These are phyloP conservation scores for Kandelia obovata DNA, from an alignment of 345 rosid species.

Conservation along the genomic window DNA sequence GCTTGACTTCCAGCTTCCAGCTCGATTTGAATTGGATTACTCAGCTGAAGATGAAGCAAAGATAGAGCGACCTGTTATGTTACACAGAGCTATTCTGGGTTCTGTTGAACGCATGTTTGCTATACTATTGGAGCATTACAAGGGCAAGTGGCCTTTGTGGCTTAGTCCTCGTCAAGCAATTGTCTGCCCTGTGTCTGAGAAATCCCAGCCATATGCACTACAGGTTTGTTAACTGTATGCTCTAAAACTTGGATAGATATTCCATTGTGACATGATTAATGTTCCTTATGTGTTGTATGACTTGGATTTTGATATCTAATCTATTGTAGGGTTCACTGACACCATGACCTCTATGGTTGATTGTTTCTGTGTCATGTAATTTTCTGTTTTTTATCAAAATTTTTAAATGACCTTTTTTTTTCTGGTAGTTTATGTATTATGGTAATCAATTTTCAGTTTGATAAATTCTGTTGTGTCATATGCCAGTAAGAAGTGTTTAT, in stretches of 20 bases:
- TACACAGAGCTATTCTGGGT: constrained; percentile 92
- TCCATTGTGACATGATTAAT: not conserved
- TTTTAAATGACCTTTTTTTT: no score
- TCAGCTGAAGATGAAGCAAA: constrained; percentile 89
- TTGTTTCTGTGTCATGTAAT: no score
- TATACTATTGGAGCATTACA: constrained; percentile 85
- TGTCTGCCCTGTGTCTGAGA: constrained; percentile 92
- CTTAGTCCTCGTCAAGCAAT: constrained; percentile 98
- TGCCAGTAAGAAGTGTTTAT: not conserved
- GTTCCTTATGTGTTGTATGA: no score
- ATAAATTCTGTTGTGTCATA: no score
- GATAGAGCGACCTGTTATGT: constrained; percentile 79
- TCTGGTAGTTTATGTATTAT: no score
- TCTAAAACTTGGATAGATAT: not conserved
- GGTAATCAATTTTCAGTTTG: no score
- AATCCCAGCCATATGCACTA: constrained; percentile 64
- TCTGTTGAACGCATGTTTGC: constrained; percentile 98
- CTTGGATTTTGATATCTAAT: no score
- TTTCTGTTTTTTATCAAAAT: no score
- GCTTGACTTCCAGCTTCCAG: constrained; percentile 97
- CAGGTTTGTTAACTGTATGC: constrained; percentile 42
- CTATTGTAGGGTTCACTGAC: no score
- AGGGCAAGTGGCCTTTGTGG: constrained; percentile 99
- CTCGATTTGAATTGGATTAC: constrained; percentile 70
- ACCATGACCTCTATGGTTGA: no score